Percentiles rank a stretch among this genome's conserved stretches.
These are phyloP conservation scores for Lotmaria passim DNA, from an alignment of 208 protist species.

Conservation along the genomic window DNA sequence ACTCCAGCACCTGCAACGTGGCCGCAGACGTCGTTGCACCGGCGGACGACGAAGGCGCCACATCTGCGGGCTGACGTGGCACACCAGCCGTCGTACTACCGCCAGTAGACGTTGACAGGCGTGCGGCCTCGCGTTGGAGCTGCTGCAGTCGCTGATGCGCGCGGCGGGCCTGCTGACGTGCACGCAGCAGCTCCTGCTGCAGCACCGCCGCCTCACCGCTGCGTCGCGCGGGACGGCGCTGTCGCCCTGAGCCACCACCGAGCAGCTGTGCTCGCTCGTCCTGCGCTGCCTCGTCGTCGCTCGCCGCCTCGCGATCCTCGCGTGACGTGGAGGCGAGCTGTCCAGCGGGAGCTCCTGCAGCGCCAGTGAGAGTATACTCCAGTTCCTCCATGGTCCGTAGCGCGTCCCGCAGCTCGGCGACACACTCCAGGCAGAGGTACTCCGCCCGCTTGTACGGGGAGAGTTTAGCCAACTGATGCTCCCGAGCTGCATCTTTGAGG, in stretches of 20 bases:
- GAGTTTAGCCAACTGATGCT: constrained; percentile 35
- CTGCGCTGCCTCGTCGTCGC: not conserved
- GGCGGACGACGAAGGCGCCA: not conserved
- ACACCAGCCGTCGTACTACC: not conserved
- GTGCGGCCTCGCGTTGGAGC: constrained; percentile 42
- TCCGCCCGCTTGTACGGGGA: constrained; percentile 58
- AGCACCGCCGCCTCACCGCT: constrained; percentile 18
- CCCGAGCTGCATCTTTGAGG: constrained; percentile 17
- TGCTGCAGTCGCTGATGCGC: constrained; percentile 35
- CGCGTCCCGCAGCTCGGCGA: constrained; percentile 42
- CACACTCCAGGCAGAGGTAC: constrained; percentile 55
- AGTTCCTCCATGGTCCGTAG: constrained; percentile 40
- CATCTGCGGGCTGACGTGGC: not conserved
- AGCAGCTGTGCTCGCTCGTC: constrained; percentile 19
- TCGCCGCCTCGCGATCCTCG: constrained; percentile 7
- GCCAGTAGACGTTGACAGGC: constrained; percentile 7
- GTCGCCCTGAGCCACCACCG: not conserved
- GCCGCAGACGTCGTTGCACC: no score
- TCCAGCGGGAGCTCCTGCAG: not conserved
- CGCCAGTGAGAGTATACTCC: constrained; percentile 4
- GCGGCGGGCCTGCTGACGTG: constrained; percentile 25
- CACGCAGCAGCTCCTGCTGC: constrained; percentile 32
- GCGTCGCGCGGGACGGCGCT: not conserved
- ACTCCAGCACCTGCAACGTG: constrained; percentile 9
- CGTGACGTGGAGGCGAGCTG: not conserved